phyloP scores from a whole-genome alignment of 371 early-diverging fungal species.

The Dichotomocladium elegans region DNA sequence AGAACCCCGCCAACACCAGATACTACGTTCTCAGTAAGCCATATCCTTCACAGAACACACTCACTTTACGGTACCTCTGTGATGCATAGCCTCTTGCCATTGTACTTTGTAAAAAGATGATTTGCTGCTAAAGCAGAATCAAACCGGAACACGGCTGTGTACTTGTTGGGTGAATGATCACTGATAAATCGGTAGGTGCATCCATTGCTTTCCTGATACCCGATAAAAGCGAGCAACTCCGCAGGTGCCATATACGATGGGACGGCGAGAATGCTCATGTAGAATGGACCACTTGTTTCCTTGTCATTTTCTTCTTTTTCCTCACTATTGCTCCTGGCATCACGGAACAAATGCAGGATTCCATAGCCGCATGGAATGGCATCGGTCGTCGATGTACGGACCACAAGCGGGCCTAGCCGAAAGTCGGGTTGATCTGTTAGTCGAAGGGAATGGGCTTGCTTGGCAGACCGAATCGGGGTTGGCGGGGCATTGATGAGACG shows the following conservation, averaged over 20 bases:
- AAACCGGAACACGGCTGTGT: slow-evolving; percentile 64
- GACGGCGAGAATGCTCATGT: slow-evolving; percentile 75
- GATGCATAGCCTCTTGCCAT: slow-evolving; percentile 79
- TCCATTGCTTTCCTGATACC: not conserved
- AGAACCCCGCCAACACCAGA: no score
- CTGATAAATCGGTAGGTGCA: slow-evolving; percentile 16
- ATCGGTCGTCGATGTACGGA: not conserved
- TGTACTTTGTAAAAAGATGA: slow-evolving; percentile 70
- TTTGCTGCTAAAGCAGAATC: slow-evolving; percentile 50
- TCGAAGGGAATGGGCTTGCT: not conserved
- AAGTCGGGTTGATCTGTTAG: not conserved
- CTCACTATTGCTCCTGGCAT: slow-evolving; percentile 31
- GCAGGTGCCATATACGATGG: slow-evolving; percentile 84
- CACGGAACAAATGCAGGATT: slow-evolving; percentile 69
- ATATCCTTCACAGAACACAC: no score
- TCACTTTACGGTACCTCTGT: no score
- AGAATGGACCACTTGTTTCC: slow-evolving; percentile 48
- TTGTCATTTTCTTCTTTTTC: no score
- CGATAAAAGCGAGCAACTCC: slow-evolving; percentile 75
- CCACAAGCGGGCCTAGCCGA: not conserved
- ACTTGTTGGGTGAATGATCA: slow-evolving; percentile 75
- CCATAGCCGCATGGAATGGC: slow-evolving; percentile 34
- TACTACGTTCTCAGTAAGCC: no score
- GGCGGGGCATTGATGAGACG: slow-evolving; percentile 7
- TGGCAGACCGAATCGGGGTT: not conserved